Base-by-base conservation (phyloP, 2,329 filamentous ascomycete genomes). In the Diaporthe amygdali region DNA sequence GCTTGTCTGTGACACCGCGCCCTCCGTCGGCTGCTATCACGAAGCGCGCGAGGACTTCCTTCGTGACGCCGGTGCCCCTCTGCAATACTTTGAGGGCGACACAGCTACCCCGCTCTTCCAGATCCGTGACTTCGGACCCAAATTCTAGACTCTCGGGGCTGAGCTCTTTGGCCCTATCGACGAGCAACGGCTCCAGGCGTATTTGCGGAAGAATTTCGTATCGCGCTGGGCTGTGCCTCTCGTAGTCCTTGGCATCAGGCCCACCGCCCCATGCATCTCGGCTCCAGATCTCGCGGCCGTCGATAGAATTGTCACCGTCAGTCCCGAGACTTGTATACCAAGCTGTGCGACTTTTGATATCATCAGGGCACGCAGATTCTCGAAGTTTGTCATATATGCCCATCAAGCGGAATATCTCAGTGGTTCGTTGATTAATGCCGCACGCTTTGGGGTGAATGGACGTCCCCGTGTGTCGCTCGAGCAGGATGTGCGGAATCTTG, bases 11-110 rank as follows among this genome's bases (percentile, higher is more conserved):
- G 37, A 81, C 51, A 20, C 68, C 73, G 4, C 79, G 74, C 2
- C 80, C 80, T 10, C 80, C 80, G 69, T 82, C 81, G 4, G 79
- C 78, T 8, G 66, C 77, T 39, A 82, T 74, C 17, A 79, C 77
- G 56, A 79, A 82, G 20, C 71, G 71, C 3, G 79, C 78, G 37
- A 74, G 47, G 27, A 77, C 46, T 9, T 61, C 69, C 34, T 73
- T 70, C 9, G 52, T 46, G 12, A 37, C 49, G 4, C 72, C 72
- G 8, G 64, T 69, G 10, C 71, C 49, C 20, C 71, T 70, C 9
- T 30, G n/a, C 20, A 67, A 51, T 2, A 77, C 74, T 14, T 56
- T 76, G 20, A 80, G 27, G 9, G 73, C 47, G 15, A 78, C 77
- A 20, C 54, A 52, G 25, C n/a, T 63, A 12, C 70, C 44, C 37